Conservation (phyloP, 2,329 filamentous ascomycete species). For the Cercospora beticola region DNA sequence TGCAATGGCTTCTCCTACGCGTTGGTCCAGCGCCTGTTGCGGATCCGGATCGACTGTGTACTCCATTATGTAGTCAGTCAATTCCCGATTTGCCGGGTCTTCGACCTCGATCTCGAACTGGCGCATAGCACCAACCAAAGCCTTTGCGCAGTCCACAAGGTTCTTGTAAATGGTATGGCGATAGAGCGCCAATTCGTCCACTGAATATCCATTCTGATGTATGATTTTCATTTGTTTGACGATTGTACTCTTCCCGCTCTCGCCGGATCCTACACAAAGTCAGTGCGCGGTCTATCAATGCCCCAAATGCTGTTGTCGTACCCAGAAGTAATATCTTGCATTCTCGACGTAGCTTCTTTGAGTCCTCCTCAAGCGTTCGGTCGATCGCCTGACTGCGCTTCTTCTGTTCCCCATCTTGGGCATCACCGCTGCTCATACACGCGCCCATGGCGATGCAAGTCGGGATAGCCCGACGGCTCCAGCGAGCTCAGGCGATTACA, state of each 20-base stretch:
- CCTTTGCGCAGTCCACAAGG: constrained; percentile 92
- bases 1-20: constrained; percentile 78
- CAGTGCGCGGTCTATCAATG: constrained; percentile 14
- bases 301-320: constrained; percentile 49
- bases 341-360: constrained; percentile 86
- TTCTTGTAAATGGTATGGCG: constrained; percentile 98
- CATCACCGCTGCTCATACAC: constrained; percentile 88
- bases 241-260: constrained; percentile 98
- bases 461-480: constrained; percentile 28
- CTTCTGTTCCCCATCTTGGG: constrained; percentile 83
- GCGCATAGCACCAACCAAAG: constrained; percentile 85
- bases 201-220: constrained; percentile 94
- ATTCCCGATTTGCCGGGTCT: constrained; percentile 67
- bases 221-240: constrained; percentile 99
- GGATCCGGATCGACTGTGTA: constrained; percentile 91
- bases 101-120: constrained; percentile 84
- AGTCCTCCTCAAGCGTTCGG: constrained; percentile 89
- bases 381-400: constrained; percentile 97
- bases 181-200: constrained; percentile 91
- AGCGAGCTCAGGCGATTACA: constrained; percentile 30
- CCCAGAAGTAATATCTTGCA: constrained; percentile 97
- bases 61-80: constrained; percentile 76
- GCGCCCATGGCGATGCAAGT: constrained; percentile 67
- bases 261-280: constrained; percentile 72
- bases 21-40: constrained; percentile 75